Base-by-base conservation (phyloP, 2,329 filamentous ascomycete genomes). In the Trichoderma pleuroti region DNA sequence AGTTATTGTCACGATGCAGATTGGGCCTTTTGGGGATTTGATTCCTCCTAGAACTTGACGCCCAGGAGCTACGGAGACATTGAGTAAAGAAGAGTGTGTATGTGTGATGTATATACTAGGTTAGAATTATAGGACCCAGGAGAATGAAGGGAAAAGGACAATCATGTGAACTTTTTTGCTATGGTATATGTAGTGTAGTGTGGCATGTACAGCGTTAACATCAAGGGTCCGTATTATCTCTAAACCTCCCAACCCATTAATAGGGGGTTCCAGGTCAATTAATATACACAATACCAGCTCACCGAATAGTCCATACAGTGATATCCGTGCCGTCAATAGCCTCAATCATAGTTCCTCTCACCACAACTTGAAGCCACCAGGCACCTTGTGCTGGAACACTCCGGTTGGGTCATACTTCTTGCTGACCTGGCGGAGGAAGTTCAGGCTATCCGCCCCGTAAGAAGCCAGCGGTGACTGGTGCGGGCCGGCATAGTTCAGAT, bases 361-460 rank as follows among this genome's bases (percentile, higher is more conserved):
- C 64, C 64, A 67, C 24, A 72, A 11, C 87, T 12, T 88, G 85
- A 75, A 77, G 12, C 74, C 75, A 18, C 75, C 74, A 1, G 70
- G 72, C 21, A 75, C 67, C 1, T 63, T 57, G 28, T 39, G 77
- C 74, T 81, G 80, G 46, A 82, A 81, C 12, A 80, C 70, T 1
- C 76, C 74, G 2, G 73, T 46, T 0, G 77, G 78, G 67, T 82
- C 80, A 69, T 80, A 81, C 56, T 79, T 77, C 16, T 72, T 66
- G 3, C 75, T 75, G 6, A 78, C 73, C n/a, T 72, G 24, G 21
- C 39, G 57, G 5, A 68, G 66, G n/a, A 49, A 60, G 3, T 68
- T 12, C 28, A 60, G 21, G 18, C 30, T 68, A 1, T 49, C 56
- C 5, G 39, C 28, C 39, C 66, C 66, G 21, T 68, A 68, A 7